A percentile compares a stretch with the other conserved stretches of the same genome.
phyloP scores from a whole-genome alignment of 768 basidiomycete species.

The Tulasnella sp. region DNA sequence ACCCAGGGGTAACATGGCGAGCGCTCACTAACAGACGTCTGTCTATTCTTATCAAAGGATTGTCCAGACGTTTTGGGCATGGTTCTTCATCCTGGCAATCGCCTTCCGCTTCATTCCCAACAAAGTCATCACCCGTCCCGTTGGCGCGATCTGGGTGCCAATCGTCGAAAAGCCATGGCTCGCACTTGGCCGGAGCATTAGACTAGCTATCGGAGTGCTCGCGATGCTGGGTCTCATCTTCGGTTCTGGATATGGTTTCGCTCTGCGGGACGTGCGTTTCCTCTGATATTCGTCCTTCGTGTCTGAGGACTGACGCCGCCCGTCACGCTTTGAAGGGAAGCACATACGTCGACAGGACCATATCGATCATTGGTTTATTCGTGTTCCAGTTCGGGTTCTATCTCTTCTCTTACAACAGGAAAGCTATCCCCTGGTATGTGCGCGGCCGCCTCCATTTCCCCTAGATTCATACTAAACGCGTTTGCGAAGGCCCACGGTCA shows the following conservation, averaged over 20 bases:
- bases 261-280: constrained; percentile 49
- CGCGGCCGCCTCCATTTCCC: constrained; percentile 1
- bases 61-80: constrained; percentile 75
- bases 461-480: no score
- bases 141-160: constrained; percentile 66
- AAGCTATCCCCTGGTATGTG: constrained; percentile 64
- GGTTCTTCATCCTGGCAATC: constrained; percentile 75
- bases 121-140: constrained; percentile 64
- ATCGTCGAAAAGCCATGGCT: constrained; percentile 65
- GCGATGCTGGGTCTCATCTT: constrained; percentile 72
- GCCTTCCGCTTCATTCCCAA: constrained; percentile 80
- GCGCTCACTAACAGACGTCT: constrained; percentile 10
- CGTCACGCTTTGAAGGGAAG: constrained; percentile 43
- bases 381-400: constrained; percentile 77
- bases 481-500: constrained; percentile 68
- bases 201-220: constrained; percentile 69
- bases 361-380: constrained; percentile 73
- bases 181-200: constrained; percentile 46
- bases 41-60: constrained; percentile 48
- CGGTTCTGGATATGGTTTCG: constrained; percentile 83
- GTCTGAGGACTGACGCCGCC: neutral
- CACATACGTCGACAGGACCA: constrained; percentile 72
- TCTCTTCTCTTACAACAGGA: constrained; percentile 58
- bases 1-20: constrained; percentile 13
- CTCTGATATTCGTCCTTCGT: neutral